Percentiles rank a stretch among this genome's conserved stretches.
Evolutionary conservation across 1,284 basidiomycete species (phyloP).

Genomic region (Apiotrichum siamense): DNA sequence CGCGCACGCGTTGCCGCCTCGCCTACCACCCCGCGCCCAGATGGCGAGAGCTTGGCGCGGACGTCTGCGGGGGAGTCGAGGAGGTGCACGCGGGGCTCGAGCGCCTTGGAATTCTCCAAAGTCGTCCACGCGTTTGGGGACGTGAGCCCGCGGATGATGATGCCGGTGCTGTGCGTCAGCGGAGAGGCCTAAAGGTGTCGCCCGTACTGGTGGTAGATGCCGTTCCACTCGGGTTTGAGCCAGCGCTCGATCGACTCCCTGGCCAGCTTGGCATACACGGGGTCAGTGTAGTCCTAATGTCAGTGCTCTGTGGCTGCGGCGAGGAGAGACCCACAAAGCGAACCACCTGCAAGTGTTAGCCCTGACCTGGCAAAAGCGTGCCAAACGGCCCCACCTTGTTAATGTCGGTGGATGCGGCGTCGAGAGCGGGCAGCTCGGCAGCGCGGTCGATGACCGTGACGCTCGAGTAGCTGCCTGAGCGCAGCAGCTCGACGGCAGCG

Average conservation of each 20-base stretch:
- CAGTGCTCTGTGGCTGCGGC: too few relatives aligned
- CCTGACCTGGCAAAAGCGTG: too few relatives aligned
- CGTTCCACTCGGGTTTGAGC: conserved; percentile 61
- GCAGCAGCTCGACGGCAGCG: conserved; percentile 68
- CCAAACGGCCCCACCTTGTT: conserved; percentile 65
- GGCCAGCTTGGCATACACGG: conserved; percentile 60
- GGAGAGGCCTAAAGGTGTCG: not conserved
- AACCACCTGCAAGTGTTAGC: too few relatives aligned
- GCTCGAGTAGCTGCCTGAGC: conserved; percentile 55
- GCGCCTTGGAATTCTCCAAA: conserved; percentile 8
- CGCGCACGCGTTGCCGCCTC: not conserved
- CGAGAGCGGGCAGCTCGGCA: conserved; percentile 59
- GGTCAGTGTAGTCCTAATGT: conserved; percentile 44
- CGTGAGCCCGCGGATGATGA: conserved; percentile 10
- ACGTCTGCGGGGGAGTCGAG: conserved; percentile 12
- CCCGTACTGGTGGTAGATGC: conserved; percentile 64
- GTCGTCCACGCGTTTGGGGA: not conserved
- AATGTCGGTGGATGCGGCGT: conserved; percentile 75
- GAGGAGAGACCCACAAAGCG: too few relatives aligned
- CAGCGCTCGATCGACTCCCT: conserved; percentile 65
- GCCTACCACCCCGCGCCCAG: not conserved
- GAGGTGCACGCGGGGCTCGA: conserved; percentile 8
- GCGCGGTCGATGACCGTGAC: conserved; percentile 70
- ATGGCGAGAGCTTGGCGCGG: conserved; percentile 4
- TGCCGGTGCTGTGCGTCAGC: conserved; percentile 9